A percentile compares a stretch with the other conserved stretches of the same genome.
Evolutionary conservation across 2,329 filamentous ascomycete genomes (phyloP).

Genomic region (Bipolaris cookei): DNA sequence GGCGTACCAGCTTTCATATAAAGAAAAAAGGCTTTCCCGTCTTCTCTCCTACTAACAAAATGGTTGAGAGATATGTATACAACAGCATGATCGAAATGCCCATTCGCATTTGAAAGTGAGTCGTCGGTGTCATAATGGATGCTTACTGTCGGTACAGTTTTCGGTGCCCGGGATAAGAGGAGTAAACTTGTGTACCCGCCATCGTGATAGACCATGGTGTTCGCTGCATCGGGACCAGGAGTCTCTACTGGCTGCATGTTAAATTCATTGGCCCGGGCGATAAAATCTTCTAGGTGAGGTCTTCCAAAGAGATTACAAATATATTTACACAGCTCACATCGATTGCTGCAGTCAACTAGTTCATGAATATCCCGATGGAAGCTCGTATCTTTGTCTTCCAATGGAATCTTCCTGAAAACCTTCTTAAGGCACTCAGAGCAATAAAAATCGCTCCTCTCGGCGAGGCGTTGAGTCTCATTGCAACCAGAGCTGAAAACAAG

Average conservation of each 20-base stretch:
- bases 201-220: not conserved
- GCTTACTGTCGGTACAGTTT: not conserved
- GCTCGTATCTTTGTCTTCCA: not conserved
- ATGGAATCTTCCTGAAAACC: not conserved
- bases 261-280: not conserved
- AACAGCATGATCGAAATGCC: not conserved
- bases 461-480: not conserved
- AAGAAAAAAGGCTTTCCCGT: not conserved
- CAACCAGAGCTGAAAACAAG: not conserved
- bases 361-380: constrained; percentile 1
- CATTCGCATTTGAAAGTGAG: not conserved
- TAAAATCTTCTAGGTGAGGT: not conserved
- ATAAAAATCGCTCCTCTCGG: not conserved
- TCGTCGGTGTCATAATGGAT: not conserved
- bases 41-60: not conserved
- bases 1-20: not conserved
- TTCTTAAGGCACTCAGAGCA: constrained; percentile 2
- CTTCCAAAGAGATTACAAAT: constrained; percentile 5
- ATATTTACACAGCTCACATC: constrained; percentile 4
- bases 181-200: not conserved
- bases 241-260: not conserved
- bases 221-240: not conserved
- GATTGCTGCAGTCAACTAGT: not conserved
- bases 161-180: not conserved
- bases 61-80: not conserved